phyloP scores from a whole-genome alignment of 1,284 basidiomycete genomes.

The Ustilago trichophora region DNA sequence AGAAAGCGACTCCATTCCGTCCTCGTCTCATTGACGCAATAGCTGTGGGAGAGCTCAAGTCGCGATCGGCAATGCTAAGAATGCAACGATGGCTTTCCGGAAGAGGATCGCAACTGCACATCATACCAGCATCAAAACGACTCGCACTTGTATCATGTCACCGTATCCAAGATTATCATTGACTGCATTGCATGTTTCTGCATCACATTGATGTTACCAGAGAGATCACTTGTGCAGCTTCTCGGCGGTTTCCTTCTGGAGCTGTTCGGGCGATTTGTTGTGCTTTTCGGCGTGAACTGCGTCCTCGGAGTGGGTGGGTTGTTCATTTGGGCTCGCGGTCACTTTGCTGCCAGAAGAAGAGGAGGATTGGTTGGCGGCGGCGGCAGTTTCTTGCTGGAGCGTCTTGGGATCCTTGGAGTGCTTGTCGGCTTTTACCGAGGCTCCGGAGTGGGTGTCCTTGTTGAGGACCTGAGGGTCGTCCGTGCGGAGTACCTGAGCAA shows the following conservation, averaged over 20 bases:
- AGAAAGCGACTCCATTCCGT: no score
- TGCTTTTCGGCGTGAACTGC: constrained; percentile 52
- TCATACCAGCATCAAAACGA: no score
- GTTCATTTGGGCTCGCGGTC: constrained; percentile 11
- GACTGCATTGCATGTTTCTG: no score
- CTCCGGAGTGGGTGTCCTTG: constrained; percentile 45
- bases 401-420: constrained; percentile 47
- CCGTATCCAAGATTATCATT: no score
- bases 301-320: constrained; percentile 46
- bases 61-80: no score
- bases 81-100: no score
- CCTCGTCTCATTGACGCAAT: no score
- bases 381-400: constrained; percentile 37
- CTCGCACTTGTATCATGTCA: no score
- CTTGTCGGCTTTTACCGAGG: constrained; percentile 46
- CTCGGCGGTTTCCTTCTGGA: constrained; percentile 45
- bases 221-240: constrained; percentile 19
- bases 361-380: constrained; percentile 10
- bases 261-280: constrained; percentile 35
- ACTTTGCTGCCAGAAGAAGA: background rate
- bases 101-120: no score
- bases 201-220: no score
- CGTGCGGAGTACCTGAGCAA: constrained; percentile 23
- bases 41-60: no score
- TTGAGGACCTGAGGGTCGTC: constrained; percentile 35